Conservation (phyloP, 441 rosid species). For the Bruguiera hainesii region DNA sequence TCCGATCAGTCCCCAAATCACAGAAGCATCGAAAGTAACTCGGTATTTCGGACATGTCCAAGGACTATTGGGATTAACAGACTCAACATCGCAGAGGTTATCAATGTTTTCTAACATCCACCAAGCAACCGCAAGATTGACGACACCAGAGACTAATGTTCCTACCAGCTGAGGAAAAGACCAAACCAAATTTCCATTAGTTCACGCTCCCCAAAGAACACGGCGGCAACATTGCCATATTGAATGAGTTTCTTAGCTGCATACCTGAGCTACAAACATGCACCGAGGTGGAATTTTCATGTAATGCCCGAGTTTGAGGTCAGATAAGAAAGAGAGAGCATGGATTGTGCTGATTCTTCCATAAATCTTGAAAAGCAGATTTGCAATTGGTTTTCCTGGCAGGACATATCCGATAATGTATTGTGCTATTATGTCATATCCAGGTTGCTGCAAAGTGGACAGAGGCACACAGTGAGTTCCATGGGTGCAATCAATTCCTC, state of each 20-base stretch:
- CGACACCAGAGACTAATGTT: conserved; percentile 66
- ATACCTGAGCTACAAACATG: conserved; percentile 93
- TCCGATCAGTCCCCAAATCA: conserved; percentile 93
- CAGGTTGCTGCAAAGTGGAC: conserved; percentile 80
- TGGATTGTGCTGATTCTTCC: conserved; percentile 93
- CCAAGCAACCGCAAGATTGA: conserved; percentile 91
- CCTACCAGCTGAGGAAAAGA: conserved; percentile 55
- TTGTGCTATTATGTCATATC: conserved; percentile 94
- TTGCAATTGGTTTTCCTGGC: conserved; percentile 97
- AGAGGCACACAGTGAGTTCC: conserved; percentile 3
- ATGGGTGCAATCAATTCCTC: not conserved
- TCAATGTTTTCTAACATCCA: conserved; percentile 86
- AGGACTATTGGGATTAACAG: conserved; percentile 72
- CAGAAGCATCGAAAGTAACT: conserved; percentile 92
- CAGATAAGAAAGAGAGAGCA: conserved; percentile 91
- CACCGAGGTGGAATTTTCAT: conserved; percentile 98
- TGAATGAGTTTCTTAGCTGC: not conserved
- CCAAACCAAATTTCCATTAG: not conserved
- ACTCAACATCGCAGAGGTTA: conserved; percentile 75
- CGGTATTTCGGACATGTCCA: conserved; percentile 97
- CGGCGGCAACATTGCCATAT: not conserved
- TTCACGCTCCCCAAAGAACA: not conserved
- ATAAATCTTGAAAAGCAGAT: conserved; percentile 86
- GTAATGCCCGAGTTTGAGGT: conserved; percentile 98
- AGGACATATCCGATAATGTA: conserved; percentile 84